These are phyloP conservation scores for Gnomoniopsis sp. DNA, from an alignment of 2,329 filamentous ascomycete species.

Conservation along the genomic window DNA sequence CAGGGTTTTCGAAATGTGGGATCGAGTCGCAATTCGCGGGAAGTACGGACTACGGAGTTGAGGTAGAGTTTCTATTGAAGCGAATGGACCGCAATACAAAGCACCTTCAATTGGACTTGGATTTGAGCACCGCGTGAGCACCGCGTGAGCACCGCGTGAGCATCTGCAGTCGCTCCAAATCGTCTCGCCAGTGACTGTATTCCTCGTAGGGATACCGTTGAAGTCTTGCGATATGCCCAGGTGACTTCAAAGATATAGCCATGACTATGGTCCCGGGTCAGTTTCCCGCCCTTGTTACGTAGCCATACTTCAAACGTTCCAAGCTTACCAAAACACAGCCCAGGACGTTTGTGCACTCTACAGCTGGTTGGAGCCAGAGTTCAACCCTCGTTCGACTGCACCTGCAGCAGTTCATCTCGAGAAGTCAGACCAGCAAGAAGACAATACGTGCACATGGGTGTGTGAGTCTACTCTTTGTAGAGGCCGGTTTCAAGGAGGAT, in stretches of 20 bases:
- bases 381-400: not conserved
- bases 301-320: not conserved
- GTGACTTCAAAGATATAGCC: no score
- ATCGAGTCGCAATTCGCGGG: no score
- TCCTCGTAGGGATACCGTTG: no score
- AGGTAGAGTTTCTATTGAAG: not conserved
- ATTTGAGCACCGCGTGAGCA: not conserved
- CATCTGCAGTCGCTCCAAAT: not conserved
- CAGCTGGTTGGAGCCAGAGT: constrained; percentile 1
- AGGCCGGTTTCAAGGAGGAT: not conserved
- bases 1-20: no score
- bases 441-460: constrained; percentile 6
- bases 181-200: not conserved
- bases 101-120: not conserved
- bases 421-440: not conserved
- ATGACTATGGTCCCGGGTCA: no score
- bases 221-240: no score
- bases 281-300: not conserved
- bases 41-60: not conserved
- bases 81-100: not conserved
- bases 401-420: not conserved
- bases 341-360: not conserved
- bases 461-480: not conserved
- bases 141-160: not conserved
- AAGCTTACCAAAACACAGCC: not conserved